phyloP scores from a whole-genome alignment of 176 grass and related monocot species.

The Aegilops tauschii region DNA sequence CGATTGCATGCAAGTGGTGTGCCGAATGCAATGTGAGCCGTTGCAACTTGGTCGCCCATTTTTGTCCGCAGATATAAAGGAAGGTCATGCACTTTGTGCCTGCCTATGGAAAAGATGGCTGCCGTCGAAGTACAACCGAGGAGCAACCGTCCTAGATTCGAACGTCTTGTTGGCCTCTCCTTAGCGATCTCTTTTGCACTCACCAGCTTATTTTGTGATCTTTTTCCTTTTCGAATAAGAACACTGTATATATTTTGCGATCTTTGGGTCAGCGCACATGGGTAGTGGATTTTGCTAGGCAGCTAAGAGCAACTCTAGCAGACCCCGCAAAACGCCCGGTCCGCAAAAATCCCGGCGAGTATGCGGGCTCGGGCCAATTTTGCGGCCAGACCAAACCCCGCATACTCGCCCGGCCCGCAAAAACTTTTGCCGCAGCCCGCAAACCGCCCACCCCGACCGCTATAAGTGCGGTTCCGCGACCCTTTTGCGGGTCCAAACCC shows the following conservation, averaged over 20 bases:
- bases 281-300: background rate
- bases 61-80: background rate
- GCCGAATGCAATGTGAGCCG: background rate
- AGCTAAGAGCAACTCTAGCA: too few relatives aligned
- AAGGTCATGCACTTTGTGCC: background rate
- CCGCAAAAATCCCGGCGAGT: too few relatives aligned
- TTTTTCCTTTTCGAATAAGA: background rate
- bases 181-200: background rate
- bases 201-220: background rate
- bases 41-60: background rate
- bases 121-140: background rate
- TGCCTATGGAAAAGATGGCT: background rate
- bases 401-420: too few relatives aligned
- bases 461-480: too few relatives aligned
- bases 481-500: too few relatives aligned
- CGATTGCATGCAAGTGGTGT: background rate
- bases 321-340: too few relatives aligned
- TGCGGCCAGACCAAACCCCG: too few relatives aligned
- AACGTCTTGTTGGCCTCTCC: background rate
- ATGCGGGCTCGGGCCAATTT: too few relatives aligned
- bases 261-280: background rate
- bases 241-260: background rate
- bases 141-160: background rate
- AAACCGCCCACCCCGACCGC: too few relatives aligned
- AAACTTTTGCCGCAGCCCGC: too few relatives aligned